Base-by-base conservation (phyloP, 163 green algal genomes). In the Scenedesmus sp. region DNA sequence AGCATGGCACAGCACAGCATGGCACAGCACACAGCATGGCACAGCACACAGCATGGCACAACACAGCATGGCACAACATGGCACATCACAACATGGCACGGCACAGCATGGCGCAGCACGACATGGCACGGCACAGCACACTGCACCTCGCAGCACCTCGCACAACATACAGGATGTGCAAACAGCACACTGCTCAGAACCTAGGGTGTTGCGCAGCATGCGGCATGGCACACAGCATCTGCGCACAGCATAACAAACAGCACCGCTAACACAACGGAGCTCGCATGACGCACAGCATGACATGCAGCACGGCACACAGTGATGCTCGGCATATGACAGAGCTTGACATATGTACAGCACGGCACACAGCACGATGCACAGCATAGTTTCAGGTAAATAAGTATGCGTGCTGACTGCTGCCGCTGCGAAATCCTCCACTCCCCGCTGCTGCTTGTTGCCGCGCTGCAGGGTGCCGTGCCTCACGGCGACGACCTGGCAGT, bases 401-500 rank as follows among this genome's bases (percentile, higher is more conserved):
- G 6, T 53, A 10, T 53, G 46, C 46, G 10, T 53, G 46, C 10
- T 53, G 7, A 53, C 46, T 53, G n/a, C 9, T 70, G 56, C 56
- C n/a, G 22, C 56, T 85, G 4, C 35, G n/a, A n/a, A n/a, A n/a
- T n/a, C n/a, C n/a, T n/a, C n/a, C n/a, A n/a, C n/a, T n/a, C n/a
- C n/a, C n/a, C n/a, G n/a, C n/a, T n/a, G n/a, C n/a, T n/a, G n/a
- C n/a, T n/a, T n/a, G n/a, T n/a, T n/a, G n/a, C n/a, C n/a, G n/a
- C n/a, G n/a, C 43, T 46, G 26, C 93, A 97, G 95, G 97, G 96
- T 33, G 89, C 97, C 6, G 96, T 96, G 0, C 96, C 96, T 0
- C 98, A 97, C 93, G 96, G 95, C 15, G 43, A 95, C 51, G 94
- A 97, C 84, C 85, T 97, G 9, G 96, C 96, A 0, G 88, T 98